Conservation (phyloP, 495 filamentous ascomycete species). For the Penicillium atrosanguineum region DNA sequence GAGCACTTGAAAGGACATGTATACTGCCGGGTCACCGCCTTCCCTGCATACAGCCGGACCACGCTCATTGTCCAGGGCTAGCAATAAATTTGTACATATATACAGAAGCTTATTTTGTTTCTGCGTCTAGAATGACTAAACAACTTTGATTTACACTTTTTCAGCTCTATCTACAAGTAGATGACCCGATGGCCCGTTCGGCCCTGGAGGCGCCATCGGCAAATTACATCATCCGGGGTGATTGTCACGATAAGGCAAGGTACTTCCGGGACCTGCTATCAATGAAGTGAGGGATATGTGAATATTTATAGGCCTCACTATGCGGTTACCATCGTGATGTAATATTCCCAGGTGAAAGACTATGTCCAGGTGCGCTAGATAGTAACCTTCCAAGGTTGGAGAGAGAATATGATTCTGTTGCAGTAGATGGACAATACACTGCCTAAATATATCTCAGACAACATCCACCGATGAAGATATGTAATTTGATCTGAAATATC, state of each 20-base stretch:
- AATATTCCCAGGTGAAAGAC: too few species aligned
- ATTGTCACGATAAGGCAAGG: neutral
- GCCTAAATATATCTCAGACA: too few species aligned
- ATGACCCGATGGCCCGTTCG: neutral
- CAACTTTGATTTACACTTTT: neutral
- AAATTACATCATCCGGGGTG: neutral
- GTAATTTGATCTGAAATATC: too few species aligned
- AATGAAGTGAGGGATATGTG: neutral
- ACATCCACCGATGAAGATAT: too few species aligned
- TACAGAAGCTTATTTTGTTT: neutral
- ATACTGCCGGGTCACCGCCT: slow-evolving; percentile 14
- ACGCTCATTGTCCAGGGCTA: neutral
- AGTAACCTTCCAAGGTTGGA: too few species aligned
- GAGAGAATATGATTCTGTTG: too few species aligned
- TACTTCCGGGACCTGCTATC: neutral
- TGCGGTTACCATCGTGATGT: too few species aligned
- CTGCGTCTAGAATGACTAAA: neutral
- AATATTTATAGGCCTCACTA: neutral
- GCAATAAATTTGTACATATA: neutral
- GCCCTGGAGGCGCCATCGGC: neutral
- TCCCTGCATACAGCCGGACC: slow-evolving; percentile 1
- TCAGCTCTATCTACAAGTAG: neutral
- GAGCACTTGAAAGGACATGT: slow-evolving; percentile 19
- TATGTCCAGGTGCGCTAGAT: too few species aligned
- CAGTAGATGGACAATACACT: too few species aligned